A percentile compares a stretch with the other conserved stretches of the same genome.
Evolutionary conservation across 2,329 filamentous ascomycete species (phyloP).

Genomic region (Apiospora arundinis): DNA sequence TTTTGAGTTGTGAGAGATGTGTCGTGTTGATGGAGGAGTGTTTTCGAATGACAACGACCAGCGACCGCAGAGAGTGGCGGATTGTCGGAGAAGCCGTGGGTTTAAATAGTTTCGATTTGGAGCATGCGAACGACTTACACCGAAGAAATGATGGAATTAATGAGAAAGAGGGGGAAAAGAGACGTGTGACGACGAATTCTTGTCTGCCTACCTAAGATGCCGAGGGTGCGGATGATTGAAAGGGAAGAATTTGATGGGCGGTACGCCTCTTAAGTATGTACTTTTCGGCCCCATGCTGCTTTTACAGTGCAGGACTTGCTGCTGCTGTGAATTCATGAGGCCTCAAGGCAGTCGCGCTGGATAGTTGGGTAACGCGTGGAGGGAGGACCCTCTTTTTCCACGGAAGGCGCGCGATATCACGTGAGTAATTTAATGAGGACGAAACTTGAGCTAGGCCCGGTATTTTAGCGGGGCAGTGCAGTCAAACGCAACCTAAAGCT

Average conservation of each 20-base stretch:
- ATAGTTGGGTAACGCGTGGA: not conserved
- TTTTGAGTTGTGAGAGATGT: not conserved
- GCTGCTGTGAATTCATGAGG: not conserved
- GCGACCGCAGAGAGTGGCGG: not conserved
- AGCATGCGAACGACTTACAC: conserved; percentile 8
- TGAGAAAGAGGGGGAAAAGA: not conserved
- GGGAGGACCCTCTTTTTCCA: not conserved
- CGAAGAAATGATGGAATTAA: conserved; percentile 10
- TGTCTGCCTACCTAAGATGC: conserved; percentile 20
- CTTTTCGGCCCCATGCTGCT: not conserved
- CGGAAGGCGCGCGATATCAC: not conserved
- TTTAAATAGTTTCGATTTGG: not conserved
- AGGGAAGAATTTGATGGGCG: not conserved
- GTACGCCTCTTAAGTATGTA: not conserved
- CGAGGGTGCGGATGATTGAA: conserved; percentile 6
- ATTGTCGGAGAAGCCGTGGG: not conserved
- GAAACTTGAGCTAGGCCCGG: not conserved
- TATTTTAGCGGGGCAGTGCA: not conserved
- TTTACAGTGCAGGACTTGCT: not conserved
- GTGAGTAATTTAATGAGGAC: not conserved
- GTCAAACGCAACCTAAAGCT: not conserved
- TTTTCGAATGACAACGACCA: not conserved
- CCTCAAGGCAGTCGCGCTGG: not conserved
- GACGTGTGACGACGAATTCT: conserved; percentile 8
- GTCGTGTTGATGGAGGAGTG: not conserved